Conservation (phyloP, 352 stramenopile species). For the Globisporangium nagaii region DNA sequence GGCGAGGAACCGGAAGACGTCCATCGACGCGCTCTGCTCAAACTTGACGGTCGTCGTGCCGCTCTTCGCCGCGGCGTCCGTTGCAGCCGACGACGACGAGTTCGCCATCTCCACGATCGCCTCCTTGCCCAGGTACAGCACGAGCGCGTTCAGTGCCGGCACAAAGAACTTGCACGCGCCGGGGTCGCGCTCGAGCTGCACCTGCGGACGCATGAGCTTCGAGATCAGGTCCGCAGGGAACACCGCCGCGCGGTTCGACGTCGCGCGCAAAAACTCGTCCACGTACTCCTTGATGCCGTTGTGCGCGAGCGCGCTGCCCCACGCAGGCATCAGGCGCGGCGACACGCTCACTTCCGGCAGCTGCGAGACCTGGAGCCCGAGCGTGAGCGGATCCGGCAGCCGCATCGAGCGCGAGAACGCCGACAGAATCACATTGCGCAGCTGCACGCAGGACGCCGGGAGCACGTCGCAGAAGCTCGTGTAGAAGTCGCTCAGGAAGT, state of each 20-base stretch:
- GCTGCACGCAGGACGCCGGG: conserved; percentile 95
- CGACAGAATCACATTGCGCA: conserved; percentile 98
- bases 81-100: conserved; percentile 15
- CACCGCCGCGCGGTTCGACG: conserved; percentile 84
- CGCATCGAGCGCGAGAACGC: conserved; percentile 97
- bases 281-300: conserved; percentile 91
- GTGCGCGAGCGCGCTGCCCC: conserved; percentile 88
- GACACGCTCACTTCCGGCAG: conserved; percentile 95
- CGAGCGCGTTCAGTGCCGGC: conserved; percentile 91
- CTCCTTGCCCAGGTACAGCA: conserved; percentile 84
- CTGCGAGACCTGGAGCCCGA: conserved; percentile 96
- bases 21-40: conserved; percentile 85
- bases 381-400: conserved; percentile 96
- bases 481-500: conserved; percentile 98
- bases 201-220: conserved; percentile 60
- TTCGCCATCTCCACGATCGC: conserved; percentile 78
- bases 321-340: conserved; percentile 93
- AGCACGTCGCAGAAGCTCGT: conserved; percentile 98
- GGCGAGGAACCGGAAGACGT: conserved; percentile 95
- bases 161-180: conserved; percentile 85
- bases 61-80: neutral
- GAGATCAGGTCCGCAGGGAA: conserved; percentile 75
- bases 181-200: conserved; percentile 64
- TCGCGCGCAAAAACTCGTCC: conserved; percentile 93
- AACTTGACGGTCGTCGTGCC: conserved; percentile 65